phyloP scores from a whole-genome alignment of 2,329 filamentous ascomycete species.

The Chaetomium sp. region DNA sequence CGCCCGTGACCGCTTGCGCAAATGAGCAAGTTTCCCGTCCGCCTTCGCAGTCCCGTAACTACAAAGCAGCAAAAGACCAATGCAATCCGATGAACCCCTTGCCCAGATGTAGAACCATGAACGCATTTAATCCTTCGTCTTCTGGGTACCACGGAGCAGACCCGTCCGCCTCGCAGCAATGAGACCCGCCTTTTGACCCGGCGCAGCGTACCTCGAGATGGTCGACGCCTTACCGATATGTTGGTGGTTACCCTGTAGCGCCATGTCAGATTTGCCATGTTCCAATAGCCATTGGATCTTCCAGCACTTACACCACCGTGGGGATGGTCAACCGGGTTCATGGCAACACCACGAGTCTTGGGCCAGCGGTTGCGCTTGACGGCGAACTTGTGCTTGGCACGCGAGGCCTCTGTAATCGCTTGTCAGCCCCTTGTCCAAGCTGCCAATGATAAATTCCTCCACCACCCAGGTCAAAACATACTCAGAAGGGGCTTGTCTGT shows the following conservation, averaged over 20 bases:
- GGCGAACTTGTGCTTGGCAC: conserved; percentile 99
- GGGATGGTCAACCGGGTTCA: conserved; percentile 99
- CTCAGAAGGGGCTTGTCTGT: conserved; percentile 99
- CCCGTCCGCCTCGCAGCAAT: conserved; percentile 99
- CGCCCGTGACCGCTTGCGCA: conserved; percentile 53
- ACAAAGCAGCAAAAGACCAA: conserved; percentile 52
- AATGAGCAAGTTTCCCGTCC: conserved; percentile 51
- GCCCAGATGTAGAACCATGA: conserved; percentile 61
- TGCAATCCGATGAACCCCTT: conserved; percentile 69
- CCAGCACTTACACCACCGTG: conserved; percentile 76
- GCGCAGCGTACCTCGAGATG: conserved; percentile 95
- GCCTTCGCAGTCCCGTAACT: conserved; percentile 43
- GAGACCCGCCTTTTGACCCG: conserved; percentile 99
- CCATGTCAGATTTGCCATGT: conserved; percentile 46
- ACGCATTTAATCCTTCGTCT: conserved; percentile 92
- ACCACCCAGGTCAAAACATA: conserved; percentile 48
- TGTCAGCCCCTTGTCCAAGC: conserved; percentile 44
- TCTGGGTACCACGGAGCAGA: conserved; percentile 99
- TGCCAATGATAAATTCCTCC: conserved; percentile 26
- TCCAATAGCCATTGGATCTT: conserved; percentile 7
- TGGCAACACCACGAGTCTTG: conserved; percentile 99
- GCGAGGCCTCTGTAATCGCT: conserved; percentile 78
- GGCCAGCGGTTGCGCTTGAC: conserved; percentile 99
- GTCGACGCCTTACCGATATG: conserved; percentile 99
- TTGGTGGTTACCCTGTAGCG: conserved; percentile 90